Base-by-base conservation (phyloP, 257 asterid species). In the Henckelia pumila region DNA sequence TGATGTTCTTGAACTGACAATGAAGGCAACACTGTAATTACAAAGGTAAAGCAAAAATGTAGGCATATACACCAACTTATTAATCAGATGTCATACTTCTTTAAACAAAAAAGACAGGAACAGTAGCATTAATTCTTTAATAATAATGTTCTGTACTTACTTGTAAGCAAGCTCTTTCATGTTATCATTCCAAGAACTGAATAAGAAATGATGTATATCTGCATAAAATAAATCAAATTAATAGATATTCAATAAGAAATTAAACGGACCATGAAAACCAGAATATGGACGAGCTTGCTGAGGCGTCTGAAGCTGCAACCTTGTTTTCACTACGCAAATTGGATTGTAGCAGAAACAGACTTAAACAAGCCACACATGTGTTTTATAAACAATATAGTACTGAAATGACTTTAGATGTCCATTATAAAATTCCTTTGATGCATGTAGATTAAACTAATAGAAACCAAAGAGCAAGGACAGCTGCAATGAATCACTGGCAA, bases 291-390 rank as follows among this genome's bases (percentile, higher is more conserved):
- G 95, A 74, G 71, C 80, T 69, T 85, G 86, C 57, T 78, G 86
- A 59, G 96, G 93, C 64, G 89, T 85, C 87, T 94, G 99, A 73
- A 91, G 96, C 80, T 94, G 99, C 83, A 94, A 81, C 83, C 97
- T 88, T 80, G 97, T 94, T 78, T 94, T 94, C 73, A 94, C 95
- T 77, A 94, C 82, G 97, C 99, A 91, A 74, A 94, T 62, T 72
- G 99, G 99, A 82, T 94, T 91, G 74, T 96, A 91, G 76, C 88
- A 91, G 4, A 86, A 62, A 71, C 82, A 80, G 58, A 87, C 97
- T 96, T 94, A 76, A 70, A 59, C 70, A 16, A 70, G 23, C 67
- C 63, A 82, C 61, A 67, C 58, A 40, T 13, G 56, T 52, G 71
- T 26, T 55, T 28, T 49, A 35, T 72, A 33, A 72, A 71, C 55